Conservation (phyloP, 2,329 filamentous ascomycete genomes). For the Xylariaceae sp. region DNA sequence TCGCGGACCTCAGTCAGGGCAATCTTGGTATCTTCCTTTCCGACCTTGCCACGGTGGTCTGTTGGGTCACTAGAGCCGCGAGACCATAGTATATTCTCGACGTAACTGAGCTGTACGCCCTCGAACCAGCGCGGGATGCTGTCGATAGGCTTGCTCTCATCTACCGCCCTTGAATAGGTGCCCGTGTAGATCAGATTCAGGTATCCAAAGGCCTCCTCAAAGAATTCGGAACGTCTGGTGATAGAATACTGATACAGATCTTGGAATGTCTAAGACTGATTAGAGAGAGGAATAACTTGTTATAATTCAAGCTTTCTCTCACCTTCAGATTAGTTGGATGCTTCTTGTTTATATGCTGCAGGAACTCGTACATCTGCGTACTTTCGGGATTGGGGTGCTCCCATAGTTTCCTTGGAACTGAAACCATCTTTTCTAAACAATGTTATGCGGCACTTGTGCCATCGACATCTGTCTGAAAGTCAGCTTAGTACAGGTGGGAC, state of each 20-base stretch:
- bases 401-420: conserved; percentile 66
- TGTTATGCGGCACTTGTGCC: conserved; percentile 43
- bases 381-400: conserved; percentile 63
- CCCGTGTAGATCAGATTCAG: conserved; percentile 67
- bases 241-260: conserved; percentile 74
- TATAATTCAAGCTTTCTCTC: conserved; percentile 17
- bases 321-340: conserved; percentile 62
- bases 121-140: conserved; percentile 76
- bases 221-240: conserved; percentile 64
- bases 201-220: conserved; percentile 63
- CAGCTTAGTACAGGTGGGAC: no score
- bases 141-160: conserved; percentile 71
- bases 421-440: conserved; percentile 10
- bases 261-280: conserved; percentile 59
- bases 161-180: conserved; percentile 61
- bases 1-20: conserved; percentile 75
- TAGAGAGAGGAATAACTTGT: conserved; percentile 11
- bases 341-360: conserved; percentile 64
- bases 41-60: conserved; percentile 50
- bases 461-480: conserved; percentile 27
- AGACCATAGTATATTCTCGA: conserved; percentile 77
- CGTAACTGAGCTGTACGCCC: conserved; percentile 74
- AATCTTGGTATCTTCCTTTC: conserved; percentile 72
- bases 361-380: conserved; percentile 69
- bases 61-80: conserved; percentile 44